Conservation (phyloP, 164 flowering plant genomes). For the Echeveria elegans region DNA sequence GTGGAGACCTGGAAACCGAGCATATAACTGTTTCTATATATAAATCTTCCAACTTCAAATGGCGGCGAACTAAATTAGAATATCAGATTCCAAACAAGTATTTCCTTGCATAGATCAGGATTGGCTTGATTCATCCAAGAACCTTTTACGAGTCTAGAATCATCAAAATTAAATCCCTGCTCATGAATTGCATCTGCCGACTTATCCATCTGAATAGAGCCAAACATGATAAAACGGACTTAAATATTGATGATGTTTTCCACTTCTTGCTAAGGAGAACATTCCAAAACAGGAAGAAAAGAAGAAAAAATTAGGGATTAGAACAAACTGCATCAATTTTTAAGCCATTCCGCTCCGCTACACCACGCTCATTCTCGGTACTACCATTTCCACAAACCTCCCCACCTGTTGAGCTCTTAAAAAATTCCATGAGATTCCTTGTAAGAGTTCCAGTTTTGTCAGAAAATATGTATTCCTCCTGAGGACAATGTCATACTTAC, state of each 20-base stretch:
- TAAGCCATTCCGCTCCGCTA: constrained; percentile 55
- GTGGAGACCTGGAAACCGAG: neutral
- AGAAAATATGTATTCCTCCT: constrained; percentile 96
- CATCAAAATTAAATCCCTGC: constrained; percentile 96
- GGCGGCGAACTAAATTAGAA: neutral
- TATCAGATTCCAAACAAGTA: neutral
- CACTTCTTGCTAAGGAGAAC: neutral
- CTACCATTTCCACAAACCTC: constrained; percentile 80
- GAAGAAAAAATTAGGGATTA: neutral
- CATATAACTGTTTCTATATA: too few relatives aligned
- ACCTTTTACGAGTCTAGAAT: constrained; percentile 85
- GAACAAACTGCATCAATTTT: constrained; percentile 49
- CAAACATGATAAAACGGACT: neutral
- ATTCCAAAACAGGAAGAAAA: neutral
- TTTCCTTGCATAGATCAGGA: constrained; percentile 84
- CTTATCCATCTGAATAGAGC: constrained; percentile 30
- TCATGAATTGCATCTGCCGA: constrained; percentile 46
- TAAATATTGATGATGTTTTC: neutral
- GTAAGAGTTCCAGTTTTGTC: constrained; percentile 98
- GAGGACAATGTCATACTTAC: constrained; percentile 4
- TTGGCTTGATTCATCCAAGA: constrained; percentile 93
- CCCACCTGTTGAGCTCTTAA: constrained; percentile 94
- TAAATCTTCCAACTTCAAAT: neutral
- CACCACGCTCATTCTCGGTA: constrained; percentile 82
- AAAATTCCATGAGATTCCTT: constrained; percentile 94